Evolutionary conservation across 108 stramenopile species (phyloP).

Genomic region (Skeletonema marinoi): DNA sequence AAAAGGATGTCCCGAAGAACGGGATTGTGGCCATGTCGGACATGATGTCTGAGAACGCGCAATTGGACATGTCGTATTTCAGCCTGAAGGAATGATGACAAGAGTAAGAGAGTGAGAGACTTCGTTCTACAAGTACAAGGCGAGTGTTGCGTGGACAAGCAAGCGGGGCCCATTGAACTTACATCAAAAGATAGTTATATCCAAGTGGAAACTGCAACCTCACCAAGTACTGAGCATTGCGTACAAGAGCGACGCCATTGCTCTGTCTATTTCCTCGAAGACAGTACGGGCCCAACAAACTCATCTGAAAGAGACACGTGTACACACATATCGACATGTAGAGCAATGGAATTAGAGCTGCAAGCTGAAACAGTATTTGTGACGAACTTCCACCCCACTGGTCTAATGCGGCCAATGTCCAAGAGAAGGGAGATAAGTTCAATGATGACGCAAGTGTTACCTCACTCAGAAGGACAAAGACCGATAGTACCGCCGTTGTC

Average conservation of each 20-base stretch:
- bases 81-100: slow-evolving; percentile 29
- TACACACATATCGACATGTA: slow-evolving; percentile 68
- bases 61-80: slow-evolving; percentile 53
- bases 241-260: slow-evolving; percentile 63
- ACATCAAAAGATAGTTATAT: slow-evolving; percentile 72
- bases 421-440: slow-evolving; percentile 62
- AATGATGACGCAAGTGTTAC: slow-evolving; percentile 52
- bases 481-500: slow-evolving; percentile 50
- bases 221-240: slow-evolving; percentile 85
- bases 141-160: too few species aligned
- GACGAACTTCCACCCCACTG: slow-evolving; percentile 5
- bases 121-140: not conserved
- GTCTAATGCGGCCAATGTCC: slow-evolving; percentile 39
- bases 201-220: slow-evolving; percentile 69
- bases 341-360: slow-evolving; percentile 56
- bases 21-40: slow-evolving; percentile 60
- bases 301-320: slow-evolving; percentile 53
- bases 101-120: not conserved
- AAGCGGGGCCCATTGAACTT: not conserved
- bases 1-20: slow-evolving; percentile 63
- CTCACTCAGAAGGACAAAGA: slow-evolving; percentile 66
- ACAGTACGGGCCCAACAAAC: slow-evolving; percentile 58
- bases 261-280: slow-evolving; percentile 49
- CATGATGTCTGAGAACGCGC: slow-evolving; percentile 58
- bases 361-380: slow-evolving; percentile 46